These are phyloP conservation scores for Myxozyma geophila DNA, from an alignment of 805 yeast species.

Conservation along the genomic window DNA sequence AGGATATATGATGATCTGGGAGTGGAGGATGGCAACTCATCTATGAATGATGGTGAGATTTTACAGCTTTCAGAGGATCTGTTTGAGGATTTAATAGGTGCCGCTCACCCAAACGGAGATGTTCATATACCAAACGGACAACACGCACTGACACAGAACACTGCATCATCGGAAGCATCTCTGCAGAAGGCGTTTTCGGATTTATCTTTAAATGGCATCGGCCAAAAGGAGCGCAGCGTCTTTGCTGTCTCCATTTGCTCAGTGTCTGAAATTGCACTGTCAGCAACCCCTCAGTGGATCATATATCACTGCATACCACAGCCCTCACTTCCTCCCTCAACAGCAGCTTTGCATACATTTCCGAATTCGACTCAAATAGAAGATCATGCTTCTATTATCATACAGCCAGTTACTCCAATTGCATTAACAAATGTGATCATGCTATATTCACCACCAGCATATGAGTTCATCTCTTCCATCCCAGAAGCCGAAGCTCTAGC, in stretches of 20 bases:
- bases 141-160: background rate
- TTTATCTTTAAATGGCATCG: background rate
- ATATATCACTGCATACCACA: conserved; percentile 13
- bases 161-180: background rate
- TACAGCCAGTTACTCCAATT: conserved; percentile 36
- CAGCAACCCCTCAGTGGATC: conserved; percentile 10
- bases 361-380: background rate
- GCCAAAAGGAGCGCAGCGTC: no score
- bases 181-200: background rate
- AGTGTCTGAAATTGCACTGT: background rate
- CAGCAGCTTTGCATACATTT: conserved; percentile 1
- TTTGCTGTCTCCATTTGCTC: conserved; percentile 9
- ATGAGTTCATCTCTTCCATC: conserved; percentile 47
- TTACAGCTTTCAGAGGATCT: conserved; percentile 12
- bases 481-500: conserved; percentile 46
- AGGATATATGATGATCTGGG: conserved; percentile 4
- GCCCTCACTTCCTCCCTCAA: conserved; percentile 23
- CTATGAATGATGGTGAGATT: background rate
- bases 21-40: background rate
- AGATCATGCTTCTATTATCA: conserved; percentile 17
- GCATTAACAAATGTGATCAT: conserved; percentile 49
- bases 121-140: background rate
- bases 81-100: conserved; percentile 12
- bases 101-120: background rate
- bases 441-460: conserved; percentile 55